A percentile compares a stretch with the other conserved stretches of the same genome.
Conservation (phyloP, 2,329 filamentous ascomycete genomes). For the Xylariaceae sp. region DNA sequence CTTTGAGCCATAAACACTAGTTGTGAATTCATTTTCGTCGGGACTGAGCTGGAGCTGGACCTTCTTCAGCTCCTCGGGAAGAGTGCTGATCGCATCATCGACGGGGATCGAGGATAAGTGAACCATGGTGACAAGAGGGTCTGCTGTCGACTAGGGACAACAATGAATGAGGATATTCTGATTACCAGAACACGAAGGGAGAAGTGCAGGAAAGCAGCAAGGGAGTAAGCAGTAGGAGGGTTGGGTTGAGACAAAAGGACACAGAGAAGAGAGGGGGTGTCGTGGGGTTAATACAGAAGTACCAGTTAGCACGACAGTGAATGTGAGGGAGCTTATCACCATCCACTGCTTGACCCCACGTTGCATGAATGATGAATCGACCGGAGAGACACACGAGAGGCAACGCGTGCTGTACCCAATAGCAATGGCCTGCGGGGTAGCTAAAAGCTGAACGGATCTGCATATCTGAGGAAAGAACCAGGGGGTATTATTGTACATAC, state of each 20-base stretch:
- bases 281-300: conserved; percentile 1
- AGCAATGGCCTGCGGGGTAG: not conserved
- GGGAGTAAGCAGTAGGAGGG: not conserved
- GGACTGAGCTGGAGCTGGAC: conserved; percentile 46
- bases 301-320: conserved; percentile 6
- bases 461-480: not conserved
- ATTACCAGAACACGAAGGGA: too few species aligned
- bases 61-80: conserved; percentile 38
- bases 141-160: not conserved
- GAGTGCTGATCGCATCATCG: conserved; percentile 21
- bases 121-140: conserved; percentile 41
- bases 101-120: conserved; percentile 45
- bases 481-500: too few species aligned
- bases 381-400: not conserved
- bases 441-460: not conserved
- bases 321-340: conserved; percentile 5
- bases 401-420: too few species aligned
- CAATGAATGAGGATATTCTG: too few species aligned
- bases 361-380: not conserved
- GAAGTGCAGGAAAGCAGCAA: too few species aligned
- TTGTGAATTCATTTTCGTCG: conserved; percentile 59
- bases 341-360: conserved; percentile 8
- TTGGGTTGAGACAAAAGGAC: too few species aligned
- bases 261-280: not conserved
- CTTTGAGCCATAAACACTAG: conserved; percentile 81